Evolutionary conservation across 169 alveolate species (phyloP), one percentile per base, ranked within the genome.

Genomic region (Cryptosporidium canis): DNA sequence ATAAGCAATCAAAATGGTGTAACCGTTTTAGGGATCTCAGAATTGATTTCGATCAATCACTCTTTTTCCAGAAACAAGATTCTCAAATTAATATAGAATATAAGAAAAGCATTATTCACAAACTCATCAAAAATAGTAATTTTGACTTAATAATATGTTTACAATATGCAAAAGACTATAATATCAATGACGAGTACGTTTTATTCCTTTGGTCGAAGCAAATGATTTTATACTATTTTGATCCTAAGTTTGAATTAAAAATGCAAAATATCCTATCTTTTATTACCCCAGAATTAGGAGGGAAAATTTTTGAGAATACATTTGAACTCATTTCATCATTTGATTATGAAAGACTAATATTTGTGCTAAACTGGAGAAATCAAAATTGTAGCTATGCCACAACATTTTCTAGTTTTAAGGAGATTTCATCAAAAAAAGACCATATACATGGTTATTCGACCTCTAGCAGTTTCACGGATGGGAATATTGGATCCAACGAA

Each of bases 1-100:
- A 77, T 39, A 77, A 33, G 16, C 87, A 77, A 37, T 77, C 87
- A 24, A 77, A 77, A 45, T 77, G 87, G 87, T 77, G 87, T 45
- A 61, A 77, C 24, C 31, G 21, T 43, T 77, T 77, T 61, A 77
- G 72, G 41, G 16, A 58, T 11, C 31, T 58, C 5, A 29, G 31
- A 39, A 58, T 77, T 41, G 47, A 58, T 18, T 77, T 77, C 37
- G 87, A 77, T 43, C 87, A 77, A 24, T 77, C 87, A 16, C 87
- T 77, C 8, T 77, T 77, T 55, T 77, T 77, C 29, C 87, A 77
- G 37, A 77, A 77, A 37, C 87, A 77, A 77, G 87, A 77, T 29
- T 47, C 71, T 16, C 51, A 70, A 48, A 77, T 58, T 27, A 77
- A 14, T 37, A 41, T 14, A 11, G 72, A 27, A 21, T 77, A 77